Percentiles rank a stretch among this genome's conserved stretches.
phyloP scores from a whole-genome alignment of 495 filamentous ascomycete genomes.

The Penicillium simplicissimum region DNA sequence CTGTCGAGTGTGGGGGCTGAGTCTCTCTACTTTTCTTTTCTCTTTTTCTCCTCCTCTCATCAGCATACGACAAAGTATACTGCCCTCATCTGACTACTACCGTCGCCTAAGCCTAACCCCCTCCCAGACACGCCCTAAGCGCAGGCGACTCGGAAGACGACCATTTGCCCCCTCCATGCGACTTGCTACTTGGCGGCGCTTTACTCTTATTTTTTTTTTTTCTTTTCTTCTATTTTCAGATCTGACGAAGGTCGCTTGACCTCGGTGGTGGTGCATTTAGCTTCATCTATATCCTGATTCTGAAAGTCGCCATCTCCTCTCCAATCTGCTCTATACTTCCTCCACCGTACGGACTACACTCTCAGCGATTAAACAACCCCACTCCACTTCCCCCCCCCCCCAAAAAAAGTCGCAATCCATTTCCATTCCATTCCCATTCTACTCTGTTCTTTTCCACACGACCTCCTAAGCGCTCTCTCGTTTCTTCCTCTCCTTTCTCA shows the following conservation, averaged over 20 bases:
- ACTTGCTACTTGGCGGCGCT: neutral
- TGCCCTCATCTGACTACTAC: neutral
- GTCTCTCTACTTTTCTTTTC: conserved; percentile 4
- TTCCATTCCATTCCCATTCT: neutral
- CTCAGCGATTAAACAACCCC: neutral
- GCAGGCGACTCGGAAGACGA: conserved; percentile 16
- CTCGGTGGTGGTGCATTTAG: neutral
- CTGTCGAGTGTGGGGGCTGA: neutral
- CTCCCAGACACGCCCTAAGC: conserved; percentile 12
- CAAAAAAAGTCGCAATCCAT: neutral
- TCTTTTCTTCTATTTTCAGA: neutral
- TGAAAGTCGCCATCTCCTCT: neutral
- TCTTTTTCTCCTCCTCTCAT: neutral
- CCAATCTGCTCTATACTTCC: neutral
- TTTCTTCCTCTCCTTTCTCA: neutral
- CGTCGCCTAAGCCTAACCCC: neutral
- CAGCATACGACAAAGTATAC: neutral
- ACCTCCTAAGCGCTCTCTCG: neutral
- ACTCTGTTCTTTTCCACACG: neutral
- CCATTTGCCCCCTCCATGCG: conserved; percentile 9
- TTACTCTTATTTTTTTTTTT: neutral
- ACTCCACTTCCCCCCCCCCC: neutral
- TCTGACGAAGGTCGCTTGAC: neutral
- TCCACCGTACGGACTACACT: neutral
- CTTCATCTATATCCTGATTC: neutral